Evolutionary conservation across 2,329 filamentous ascomycete genomes (phyloP), one percentile per base, ranked within the genome.

Genomic region (Claviceps citrina): DNA sequence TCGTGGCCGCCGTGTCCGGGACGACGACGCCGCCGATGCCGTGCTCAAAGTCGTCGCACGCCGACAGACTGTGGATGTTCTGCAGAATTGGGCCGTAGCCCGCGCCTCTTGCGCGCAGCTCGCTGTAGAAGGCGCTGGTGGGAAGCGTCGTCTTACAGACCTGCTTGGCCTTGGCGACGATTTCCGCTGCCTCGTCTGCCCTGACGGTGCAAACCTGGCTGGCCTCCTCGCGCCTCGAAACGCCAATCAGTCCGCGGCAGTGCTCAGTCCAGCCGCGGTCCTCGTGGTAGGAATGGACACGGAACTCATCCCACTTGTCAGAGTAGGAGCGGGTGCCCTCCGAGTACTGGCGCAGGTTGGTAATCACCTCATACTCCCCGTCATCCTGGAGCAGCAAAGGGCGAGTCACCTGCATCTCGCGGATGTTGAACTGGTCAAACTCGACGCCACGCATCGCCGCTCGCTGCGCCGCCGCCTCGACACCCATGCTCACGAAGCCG

Each of bases 181-280:
- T 19, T 1, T 33, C 30, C 3, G 30, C 37, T 9, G 12, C 22
- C 20, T 39, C 37, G 7, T 33, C 16, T n/a, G 3, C 13, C 3
- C 10, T 8, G 37, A 33, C 12, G 13, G 20, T 26, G 30, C 37
- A 31, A 20, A 39, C 28, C 37, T 27, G 37, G 30, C 33, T 33
- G 7, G 30, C 30, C 24, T 32, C 22, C 6, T 32, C 28, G 22
- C 15, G 37, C 30, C 25, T 39, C 20, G 37, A 39, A n/a, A 67
- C 60, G 5, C 61, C 54, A 8, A 76, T 59, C 3, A 71, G 56
- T n/a, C 70, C 70, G 37, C 65, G 61, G 50, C 72, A 76, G 48
- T 78, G 68, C 48, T 77, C 69, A 0, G 66, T 65, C 73, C 73
- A 78, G 9, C 68, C 66, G 31, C 67, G 61, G 10, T 54, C 61